Base-by-base conservation (phyloP, 1,139 yeast species). In the Magnusiomyces starmeri region DNA sequence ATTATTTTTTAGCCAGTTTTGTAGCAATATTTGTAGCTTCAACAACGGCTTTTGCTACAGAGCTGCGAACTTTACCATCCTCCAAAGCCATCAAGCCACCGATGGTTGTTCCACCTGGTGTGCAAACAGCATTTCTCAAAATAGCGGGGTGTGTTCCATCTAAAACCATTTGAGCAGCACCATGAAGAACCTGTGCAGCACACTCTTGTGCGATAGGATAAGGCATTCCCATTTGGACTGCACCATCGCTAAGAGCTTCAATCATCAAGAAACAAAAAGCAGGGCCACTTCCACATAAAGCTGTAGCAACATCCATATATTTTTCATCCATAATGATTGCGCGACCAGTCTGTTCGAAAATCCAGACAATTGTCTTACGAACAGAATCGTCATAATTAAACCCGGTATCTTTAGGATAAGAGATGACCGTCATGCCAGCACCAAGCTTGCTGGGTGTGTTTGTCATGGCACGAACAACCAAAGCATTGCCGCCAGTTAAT, bases 101-200 rank as follows among this genome's bases (percentile, higher is more conserved):
- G 66, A 94, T 92, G 8, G 99, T 92, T 51, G 97, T 90, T 39
- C 99, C 99, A 34, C 95, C 98, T 18, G 99, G 99, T 0, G 99
- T 92, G 66, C 97, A 89, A 6, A 92, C 94, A 63, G 84, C 85
- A 66, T 86, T 83, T 65, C 87, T 85, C 67, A 92, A 76, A 20
- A 79, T 88, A 10, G 95, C 94, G n/a, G 98, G 98, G 64, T 90
- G 97, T 43, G 78, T 81, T 2, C 89, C 90, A 49, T 68, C 67
- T 56, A 78, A 70, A 1, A 84, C 94, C 96, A 92, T 87, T 69
- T 82, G 82, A 25, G 95, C 94, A n/a, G 97, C 87, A 21, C 99
- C 98, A 65, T 86, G 92, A 81, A 92, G 76, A 27, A 90, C 96
- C 69, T 89, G 94, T 34, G 95, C 87, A n/a, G 97, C 97, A 61